Evolutionary conservation across 768 basidiomycete species (phyloP), one percentile per base, ranked within the genome.

Genomic region (Podaxis sp.): DNA sequence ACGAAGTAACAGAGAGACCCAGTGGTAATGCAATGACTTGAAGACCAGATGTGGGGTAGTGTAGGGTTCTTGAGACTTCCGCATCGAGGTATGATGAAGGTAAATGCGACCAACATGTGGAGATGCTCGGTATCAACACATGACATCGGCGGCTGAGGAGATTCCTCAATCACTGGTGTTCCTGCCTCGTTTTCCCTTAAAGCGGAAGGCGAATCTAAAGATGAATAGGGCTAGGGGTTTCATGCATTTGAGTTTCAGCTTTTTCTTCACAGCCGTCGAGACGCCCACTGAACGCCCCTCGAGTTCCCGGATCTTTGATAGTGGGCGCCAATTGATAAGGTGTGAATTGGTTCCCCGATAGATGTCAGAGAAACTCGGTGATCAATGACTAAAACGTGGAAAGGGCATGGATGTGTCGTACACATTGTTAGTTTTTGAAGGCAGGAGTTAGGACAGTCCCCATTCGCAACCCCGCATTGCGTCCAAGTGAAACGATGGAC

Each of bases 141-240:
- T 57, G 55, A 40, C 55, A 13, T 57, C 19, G 19, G 36, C 19
- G 39, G 13, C 39, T 57, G 24, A 5, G 28, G 24, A 15, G 40
- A 19, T 26, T 51, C 30, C 5, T 53, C 19, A 24, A 30, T 53
- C 30, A 49, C 26, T 9, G 30, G 28, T 39, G n/a, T 52, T 8
- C 19, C 12, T 53, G 52, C 60, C 60, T 42, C 49, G 39, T 52
- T 61, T 51, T 33, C 40, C 22, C 28, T 24, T 13, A 53, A 13
- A 28, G 26, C 4, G 26, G 49, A 51, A 28, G 49, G 4, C 22
- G 8, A 24, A 24, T 51, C 44, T 13, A 17, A 46, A 36, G 39
- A 51, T 26, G 53, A 57, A 26, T 38, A 26, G 36, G 53, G 54
- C 61, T 48, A 13, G 24, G 53, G 54, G 55, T 56, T 22, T 17